A percentile compares a stretch with the other conserved stretches of the same genome.
phyloP scores from a whole-genome alignment of 441 rosid genomes.

The Corymbia calophylla region DNA sequence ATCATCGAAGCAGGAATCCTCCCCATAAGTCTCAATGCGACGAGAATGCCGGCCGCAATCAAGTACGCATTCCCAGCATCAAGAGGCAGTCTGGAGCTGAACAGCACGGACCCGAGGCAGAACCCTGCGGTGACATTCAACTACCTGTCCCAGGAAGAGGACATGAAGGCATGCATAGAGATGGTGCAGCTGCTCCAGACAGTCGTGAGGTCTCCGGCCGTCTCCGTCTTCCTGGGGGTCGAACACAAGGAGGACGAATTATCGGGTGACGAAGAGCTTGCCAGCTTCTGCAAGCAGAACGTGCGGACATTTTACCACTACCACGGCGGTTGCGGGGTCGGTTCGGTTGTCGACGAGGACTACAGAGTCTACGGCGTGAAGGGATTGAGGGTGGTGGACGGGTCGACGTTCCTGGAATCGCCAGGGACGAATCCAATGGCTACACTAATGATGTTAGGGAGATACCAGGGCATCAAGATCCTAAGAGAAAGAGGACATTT shows the following conservation, averaged over 20 bases:
- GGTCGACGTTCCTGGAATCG: conserved; percentile 59
- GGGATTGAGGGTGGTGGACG: conserved; percentile 53
- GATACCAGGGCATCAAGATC: conserved; percentile 59
- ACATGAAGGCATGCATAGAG: conserved; percentile 38
- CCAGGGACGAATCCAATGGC: conserved; percentile 90
- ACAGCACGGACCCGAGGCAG: conserved; percentile 38
- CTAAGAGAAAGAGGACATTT: background rate
- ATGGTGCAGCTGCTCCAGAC: conserved; percentile 43
- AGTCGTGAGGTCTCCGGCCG: conserved; percentile 49
- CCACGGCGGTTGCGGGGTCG: conserved; percentile 61
- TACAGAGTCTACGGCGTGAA: conserved; percentile 42
- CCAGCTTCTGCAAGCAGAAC: conserved; percentile 47
- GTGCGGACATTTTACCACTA: conserved; percentile 62
- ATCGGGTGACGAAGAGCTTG: conserved; percentile 21
- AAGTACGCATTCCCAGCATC: conserved; percentile 68
- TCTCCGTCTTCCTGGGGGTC: conserved; percentile 33
- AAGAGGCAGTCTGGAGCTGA: conserved; percentile 47
- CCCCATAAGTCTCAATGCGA: conserved; percentile 38
- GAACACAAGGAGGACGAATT: conserved; percentile 22
- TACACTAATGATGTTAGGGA: conserved; percentile 62
- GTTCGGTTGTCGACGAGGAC: conserved; percentile 50
- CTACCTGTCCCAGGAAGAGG: conserved; percentile 43
- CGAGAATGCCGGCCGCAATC: conserved; percentile 49
- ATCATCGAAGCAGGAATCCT: conserved; percentile 47
- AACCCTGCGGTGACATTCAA: conserved; percentile 65